A percentile compares a stretch with the other conserved stretches of the same genome.
Conservation (phyloP, 306 rosid species). For the Citrullus colocynthis region DNA sequence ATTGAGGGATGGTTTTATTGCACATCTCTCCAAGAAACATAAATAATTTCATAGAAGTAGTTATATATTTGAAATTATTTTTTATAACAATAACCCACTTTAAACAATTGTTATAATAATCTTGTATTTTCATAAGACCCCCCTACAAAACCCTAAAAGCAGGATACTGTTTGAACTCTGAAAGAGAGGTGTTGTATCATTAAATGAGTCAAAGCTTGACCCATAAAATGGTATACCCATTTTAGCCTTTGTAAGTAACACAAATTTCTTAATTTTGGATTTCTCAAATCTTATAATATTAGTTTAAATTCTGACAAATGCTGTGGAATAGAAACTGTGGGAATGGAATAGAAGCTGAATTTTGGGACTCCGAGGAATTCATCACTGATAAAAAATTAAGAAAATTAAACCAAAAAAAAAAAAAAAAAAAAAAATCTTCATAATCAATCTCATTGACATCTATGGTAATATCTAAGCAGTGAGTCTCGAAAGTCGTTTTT, state of each 20-base stretch:
- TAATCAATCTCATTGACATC: neutral
- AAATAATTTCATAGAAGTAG: neutral
- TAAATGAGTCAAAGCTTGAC: slow-evolving; percentile 4
- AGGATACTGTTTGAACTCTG: neutral
- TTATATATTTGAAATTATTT: neutral
- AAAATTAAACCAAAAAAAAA: too few species aligned
- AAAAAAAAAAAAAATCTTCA: slow-evolving; percentile 8
- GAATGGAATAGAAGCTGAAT: slow-evolving; percentile 99
- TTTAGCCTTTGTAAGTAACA: neutral
- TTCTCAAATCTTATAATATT: neutral
- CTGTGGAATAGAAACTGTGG: slow-evolving; percentile 99
- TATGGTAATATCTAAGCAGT: neutral
- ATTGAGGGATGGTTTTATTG: neutral
- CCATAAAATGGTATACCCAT: neutral
- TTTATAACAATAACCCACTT: neutral
- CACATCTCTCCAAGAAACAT: neutral
- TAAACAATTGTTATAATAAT: too few species aligned
- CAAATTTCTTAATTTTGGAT: neutral
- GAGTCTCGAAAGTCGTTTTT: slow-evolving; percentile 45
- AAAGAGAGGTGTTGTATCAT: neutral
- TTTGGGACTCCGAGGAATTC: slow-evolving; percentile 60
- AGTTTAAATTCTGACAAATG: slow-evolving; percentile 37
- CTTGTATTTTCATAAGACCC: neutral
- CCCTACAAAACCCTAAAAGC: neutral
- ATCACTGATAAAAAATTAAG: neutral